Evolutionary conservation across 75 land plant species (phyloP).

Genomic region (Selaginella tamariscina): DNA sequence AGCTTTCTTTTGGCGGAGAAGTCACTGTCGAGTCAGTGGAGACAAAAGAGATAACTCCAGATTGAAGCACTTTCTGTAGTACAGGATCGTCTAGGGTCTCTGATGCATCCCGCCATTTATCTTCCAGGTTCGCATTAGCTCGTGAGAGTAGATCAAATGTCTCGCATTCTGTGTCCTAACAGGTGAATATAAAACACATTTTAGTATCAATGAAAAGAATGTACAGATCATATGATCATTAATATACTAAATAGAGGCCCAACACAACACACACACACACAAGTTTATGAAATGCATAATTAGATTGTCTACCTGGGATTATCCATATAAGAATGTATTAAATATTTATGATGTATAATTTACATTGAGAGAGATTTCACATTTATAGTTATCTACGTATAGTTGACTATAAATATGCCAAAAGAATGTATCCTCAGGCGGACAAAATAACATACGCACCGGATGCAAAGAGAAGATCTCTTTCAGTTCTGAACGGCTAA

Average conservation of each 20-base stretch:
- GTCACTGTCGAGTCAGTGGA: background rate
- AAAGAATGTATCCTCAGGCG: background rate
- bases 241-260: slow-evolving; percentile 2
- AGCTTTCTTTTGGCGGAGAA: too few relatives aligned
- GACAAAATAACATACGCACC: slow-evolving; percentile 15
- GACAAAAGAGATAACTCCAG: slow-evolving; percentile 32
- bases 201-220: background rate
- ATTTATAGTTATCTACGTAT: background rate
- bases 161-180: slow-evolving; percentile 35
- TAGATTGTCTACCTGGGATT: background rate
- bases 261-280: background rate
- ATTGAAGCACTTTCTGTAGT: slow-evolving; percentile 18
- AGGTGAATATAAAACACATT: background rate
- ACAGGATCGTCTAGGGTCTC: slow-evolving; percentile 18
- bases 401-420: background rate
- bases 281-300: background rate
- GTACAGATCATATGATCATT: background rate
- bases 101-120: slow-evolving; percentile 30
- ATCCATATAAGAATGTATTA: too few relatives aligned
- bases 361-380: background rate
- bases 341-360: background rate
- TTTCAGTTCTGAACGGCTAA: slow-evolving; percentile 32
- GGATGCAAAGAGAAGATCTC: slow-evolving; percentile 24
- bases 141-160: slow-evolving; percentile 29
- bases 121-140: slow-evolving; percentile 11